A percentile compares a stretch with the other conserved stretches of the same genome.
Evolutionary conservation across 164 flowering plant genomes (phyloP).

Genomic region (Euptelea pleiosperma): DNA sequence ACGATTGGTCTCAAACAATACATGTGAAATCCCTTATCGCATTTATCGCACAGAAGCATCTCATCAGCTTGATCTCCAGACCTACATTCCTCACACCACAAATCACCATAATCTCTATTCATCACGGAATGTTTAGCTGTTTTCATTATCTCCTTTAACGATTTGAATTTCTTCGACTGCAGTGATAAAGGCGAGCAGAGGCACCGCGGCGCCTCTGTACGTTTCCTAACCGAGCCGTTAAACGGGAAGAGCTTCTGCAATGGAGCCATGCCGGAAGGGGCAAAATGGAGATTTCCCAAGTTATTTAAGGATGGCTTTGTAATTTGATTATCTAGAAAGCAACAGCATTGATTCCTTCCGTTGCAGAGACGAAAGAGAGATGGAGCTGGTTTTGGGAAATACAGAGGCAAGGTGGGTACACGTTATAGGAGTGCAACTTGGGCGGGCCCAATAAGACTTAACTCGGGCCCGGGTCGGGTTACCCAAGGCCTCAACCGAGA

Average conservation of each 20-base stretch:
- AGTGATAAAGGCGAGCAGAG: slow-evolving; percentile 14
- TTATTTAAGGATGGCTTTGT: background rate
- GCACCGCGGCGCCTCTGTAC: slow-evolving; percentile 32
- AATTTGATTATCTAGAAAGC: background rate
- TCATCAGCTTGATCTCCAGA: slow-evolving; percentile 47
- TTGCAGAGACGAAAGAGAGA: no score
- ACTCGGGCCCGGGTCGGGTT: no score
- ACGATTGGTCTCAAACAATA: slow-evolving; percentile 61
- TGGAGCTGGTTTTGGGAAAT: no score
- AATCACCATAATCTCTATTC: slow-evolving; percentile 23
- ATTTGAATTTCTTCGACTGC: slow-evolving; percentile 36
- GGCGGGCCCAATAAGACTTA: no score
- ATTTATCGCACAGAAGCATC: slow-evolving; percentile 61
- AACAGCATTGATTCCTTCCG: no score
- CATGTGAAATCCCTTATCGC: slow-evolving; percentile 64
- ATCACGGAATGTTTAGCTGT: slow-evolving; percentile 30
- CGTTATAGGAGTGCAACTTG: no score
- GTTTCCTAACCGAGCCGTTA: slow-evolving; percentile 19
- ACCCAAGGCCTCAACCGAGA: no score
- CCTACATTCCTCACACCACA: slow-evolving; percentile 55
- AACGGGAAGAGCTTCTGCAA: slow-evolving; percentile 15
- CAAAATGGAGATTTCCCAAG: background rate
- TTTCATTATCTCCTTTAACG: slow-evolving; percentile 49
- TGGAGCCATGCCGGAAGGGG: slow-evolving; percentile 25
- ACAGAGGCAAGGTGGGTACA: no score